Evolutionary conservation across 345 rosid species (phyloP).

Genomic region (Heritiera littoralis): DNA sequence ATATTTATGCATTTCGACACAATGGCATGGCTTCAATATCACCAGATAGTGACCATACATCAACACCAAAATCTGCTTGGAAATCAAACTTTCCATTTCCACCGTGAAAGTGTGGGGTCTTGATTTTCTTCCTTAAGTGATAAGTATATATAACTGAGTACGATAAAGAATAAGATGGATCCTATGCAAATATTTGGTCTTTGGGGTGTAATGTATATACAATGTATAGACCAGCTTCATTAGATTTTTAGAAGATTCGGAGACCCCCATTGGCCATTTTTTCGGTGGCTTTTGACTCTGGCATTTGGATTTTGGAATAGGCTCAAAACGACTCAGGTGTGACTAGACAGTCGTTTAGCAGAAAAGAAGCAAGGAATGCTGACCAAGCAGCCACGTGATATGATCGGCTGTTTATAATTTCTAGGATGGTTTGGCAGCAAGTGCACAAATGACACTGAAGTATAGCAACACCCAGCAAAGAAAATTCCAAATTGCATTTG

Average conservation of each 20-base stretch:
- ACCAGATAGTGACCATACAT: neutral
- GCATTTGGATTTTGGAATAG: neutral
- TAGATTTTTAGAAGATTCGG: conserved; percentile 7
- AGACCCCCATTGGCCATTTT: neutral
- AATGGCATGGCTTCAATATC: conserved; percentile 1
- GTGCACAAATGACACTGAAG: neutral
- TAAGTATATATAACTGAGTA: neutral
- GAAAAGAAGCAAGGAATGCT: conserved; percentile 20
- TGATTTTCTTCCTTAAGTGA: neutral
- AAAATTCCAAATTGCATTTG: neutral
- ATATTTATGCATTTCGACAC: neutral
- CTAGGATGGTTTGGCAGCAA: conserved; percentile 19
- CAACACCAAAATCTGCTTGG: neutral
- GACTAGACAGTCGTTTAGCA: neutral
- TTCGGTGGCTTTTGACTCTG: neutral
- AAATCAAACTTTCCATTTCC: neutral
- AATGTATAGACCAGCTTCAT: neutral
- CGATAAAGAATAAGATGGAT: conserved; percentile 14
- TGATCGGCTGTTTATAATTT: conserved; percentile 28
- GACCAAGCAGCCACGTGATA: conserved; percentile 34
- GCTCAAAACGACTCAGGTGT: neutral
- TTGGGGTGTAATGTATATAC: neutral
- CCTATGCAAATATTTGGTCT: conserved; percentile 14
- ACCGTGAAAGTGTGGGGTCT: neutral
- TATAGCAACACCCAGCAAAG: neutral